Evolutionary conservation across 2,329 filamentous ascomycete species (phyloP).

Genomic region (Myriosclerotinia scirpicola): DNA sequence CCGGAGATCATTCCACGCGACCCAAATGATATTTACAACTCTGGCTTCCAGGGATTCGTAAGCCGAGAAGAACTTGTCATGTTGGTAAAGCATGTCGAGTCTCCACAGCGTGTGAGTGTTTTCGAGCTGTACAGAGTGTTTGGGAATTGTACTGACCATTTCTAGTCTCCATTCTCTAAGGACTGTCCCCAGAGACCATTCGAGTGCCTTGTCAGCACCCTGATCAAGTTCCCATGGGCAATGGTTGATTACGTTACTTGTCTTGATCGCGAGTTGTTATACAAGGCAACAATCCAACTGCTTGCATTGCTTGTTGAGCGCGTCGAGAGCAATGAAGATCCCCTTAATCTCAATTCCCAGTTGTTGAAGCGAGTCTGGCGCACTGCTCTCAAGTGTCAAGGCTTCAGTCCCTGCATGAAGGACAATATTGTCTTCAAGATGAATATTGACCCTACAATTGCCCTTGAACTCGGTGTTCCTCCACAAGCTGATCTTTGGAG

Average conservation of each 20-base stretch:
- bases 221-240: constrained; percentile 57
- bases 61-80: constrained; percentile 62
- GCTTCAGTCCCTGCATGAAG: constrained; percentile 62
- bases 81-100: constrained; percentile 63
- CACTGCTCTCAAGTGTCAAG: constrained; percentile 57
- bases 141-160: constrained; percentile 21
- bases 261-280: constrained; percentile 55
- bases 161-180: constrained; percentile 58
- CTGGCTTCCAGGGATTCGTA: constrained; percentile 61
- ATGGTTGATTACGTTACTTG: constrained; percentile 57
- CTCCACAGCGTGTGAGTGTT: constrained; percentile 58
- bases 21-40: constrained; percentile 43
- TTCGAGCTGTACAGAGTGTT: not conserved
- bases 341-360: constrained; percentile 51
- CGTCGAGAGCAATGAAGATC: constrained; percentile 45
- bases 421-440: constrained; percentile 54
- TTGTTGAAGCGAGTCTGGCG: constrained; percentile 54
- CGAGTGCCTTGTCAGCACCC: constrained; percentile 63
- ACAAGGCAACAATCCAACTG: constrained; percentile 51
- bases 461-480: constrained; percentile 49
- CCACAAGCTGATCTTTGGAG: constrained; percentile 51
- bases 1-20: constrained; percentile 46
- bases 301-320: constrained; percentile 48
- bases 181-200: constrained; percentile 64
- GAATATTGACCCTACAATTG: constrained; percentile 41